phyloP scores from a whole-genome alignment of 169 alveolate genomes.

The Cryptosporidium muris region DNA sequence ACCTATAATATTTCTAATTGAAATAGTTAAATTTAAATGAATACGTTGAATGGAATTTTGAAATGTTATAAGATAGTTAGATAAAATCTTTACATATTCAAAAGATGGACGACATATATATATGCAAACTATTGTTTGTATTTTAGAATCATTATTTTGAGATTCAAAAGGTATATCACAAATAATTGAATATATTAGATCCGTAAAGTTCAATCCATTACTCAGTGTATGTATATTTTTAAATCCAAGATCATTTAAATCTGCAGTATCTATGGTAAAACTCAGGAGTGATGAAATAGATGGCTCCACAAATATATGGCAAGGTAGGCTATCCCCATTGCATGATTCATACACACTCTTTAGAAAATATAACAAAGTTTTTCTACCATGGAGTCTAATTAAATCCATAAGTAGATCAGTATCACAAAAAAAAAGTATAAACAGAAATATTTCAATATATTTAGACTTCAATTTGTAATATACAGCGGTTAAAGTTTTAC shows the following conservation, averaged over 20 bases:
- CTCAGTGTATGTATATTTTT: conserved; percentile 33
- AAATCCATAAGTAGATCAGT: conserved; percentile 20
- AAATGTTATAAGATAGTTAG: no score
- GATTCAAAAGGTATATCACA: conserved; percentile 25
- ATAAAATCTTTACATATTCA: conserved; percentile 7
- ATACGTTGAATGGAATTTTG: no score
- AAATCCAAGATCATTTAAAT: conserved; percentile 54
- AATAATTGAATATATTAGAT: conserved; percentile 35
- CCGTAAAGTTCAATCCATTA: conserved; percentile 15
- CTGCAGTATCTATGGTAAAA: conserved; percentile 45
- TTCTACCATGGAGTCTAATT: conserved; percentile 54
- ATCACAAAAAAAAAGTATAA: no score
- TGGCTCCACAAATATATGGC: conserved; percentile 51
- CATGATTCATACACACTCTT: conserved; percentile 7
- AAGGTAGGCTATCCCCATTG: conserved; percentile 8
- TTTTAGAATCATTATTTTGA: conserved; percentile 3
- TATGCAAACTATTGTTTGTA: conserved; percentile 4
- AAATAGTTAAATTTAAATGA: conserved; percentile 15
- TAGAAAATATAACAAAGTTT: conserved; percentile 24
- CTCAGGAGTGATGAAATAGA: conserved; percentile 58
- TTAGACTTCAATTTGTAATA: no score
- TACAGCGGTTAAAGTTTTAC: no score
- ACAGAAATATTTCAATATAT: no score
- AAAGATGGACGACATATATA: conserved; percentile 56
- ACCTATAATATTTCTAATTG: conserved; percentile 25